Conservation (phyloP, 2,329 filamentous ascomycete species). For the Verticillium zaregamsianum region DNA sequence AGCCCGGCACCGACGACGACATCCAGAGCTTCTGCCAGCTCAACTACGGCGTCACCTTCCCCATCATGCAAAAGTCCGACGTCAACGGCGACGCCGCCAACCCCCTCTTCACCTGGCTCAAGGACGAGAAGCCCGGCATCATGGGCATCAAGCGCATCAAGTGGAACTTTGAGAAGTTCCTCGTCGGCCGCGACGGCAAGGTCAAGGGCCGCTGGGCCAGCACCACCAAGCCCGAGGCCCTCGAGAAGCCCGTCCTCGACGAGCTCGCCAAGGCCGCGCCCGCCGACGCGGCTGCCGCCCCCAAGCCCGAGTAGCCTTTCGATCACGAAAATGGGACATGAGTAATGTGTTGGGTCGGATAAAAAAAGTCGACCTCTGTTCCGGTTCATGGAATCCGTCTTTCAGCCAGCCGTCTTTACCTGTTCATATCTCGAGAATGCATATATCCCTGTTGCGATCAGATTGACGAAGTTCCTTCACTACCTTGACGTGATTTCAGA, state of each 20-base stretch:
- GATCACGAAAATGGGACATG: neutral
- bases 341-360: neutral
- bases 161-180: constrained; percentile 99
- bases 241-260: constrained; percentile 72
- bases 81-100: constrained; percentile 84
- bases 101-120: constrained; percentile 76
- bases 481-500: neutral
- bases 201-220: constrained; percentile 86
- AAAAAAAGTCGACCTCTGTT: neutral
- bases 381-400: neutral
- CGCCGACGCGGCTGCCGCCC: neutral
- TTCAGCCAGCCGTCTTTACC: neutral
- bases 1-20: constrained; percentile 77
- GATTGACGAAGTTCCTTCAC: neutral
- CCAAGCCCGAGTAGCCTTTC: neutral
- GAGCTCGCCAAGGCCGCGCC: constrained; percentile 54
- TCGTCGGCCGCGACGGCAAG: constrained; percentile 79
- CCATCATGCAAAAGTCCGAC: constrained; percentile 85
- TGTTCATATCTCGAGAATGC: neutral
- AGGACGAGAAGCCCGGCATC: constrained; percentile 71
- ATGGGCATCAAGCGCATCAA: constrained; percentile 88
- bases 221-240: constrained; percentile 75
- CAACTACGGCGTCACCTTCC: constrained; percentile 93
- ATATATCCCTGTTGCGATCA: neutral
- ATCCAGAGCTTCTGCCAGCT: constrained; percentile 83